Evolutionary conservation across 208 protist species (phyloP).

Genomic region (Wallacemonas rigidus): DNA sequence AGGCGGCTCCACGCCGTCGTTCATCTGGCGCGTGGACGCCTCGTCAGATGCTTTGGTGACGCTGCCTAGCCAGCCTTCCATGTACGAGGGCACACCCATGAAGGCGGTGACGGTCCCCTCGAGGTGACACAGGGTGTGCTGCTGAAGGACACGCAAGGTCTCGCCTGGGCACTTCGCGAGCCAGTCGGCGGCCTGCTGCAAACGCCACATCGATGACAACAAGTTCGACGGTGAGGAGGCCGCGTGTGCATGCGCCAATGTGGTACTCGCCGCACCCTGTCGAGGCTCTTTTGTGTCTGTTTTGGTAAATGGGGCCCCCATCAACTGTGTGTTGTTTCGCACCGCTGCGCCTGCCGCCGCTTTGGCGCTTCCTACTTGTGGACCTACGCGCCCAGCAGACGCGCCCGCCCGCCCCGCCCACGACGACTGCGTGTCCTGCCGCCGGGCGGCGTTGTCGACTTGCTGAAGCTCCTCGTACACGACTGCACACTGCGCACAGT

Average conservation of each 20-base stretch:
- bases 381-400: background rate
- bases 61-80: conserved; percentile 17
- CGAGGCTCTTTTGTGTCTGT: background rate
- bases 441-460: background rate
- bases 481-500: conserved; percentile 17
- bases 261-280: background rate
- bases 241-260: background rate
- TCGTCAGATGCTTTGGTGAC: background rate
- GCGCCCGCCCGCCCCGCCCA: background rate
- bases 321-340: conserved; percentile 4
- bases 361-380: no score
- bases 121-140: conserved; percentile 37
- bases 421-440: background rate
- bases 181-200: conserved; percentile 47
- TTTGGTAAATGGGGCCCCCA: conserved; percentile 22
- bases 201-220: conserved; percentile 20
- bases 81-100: conserved; percentile 33
- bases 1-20: conserved; percentile 2
- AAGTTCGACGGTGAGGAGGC: background rate
- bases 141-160: conserved; percentile 50
- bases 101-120: conserved; percentile 29
- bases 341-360: background rate
- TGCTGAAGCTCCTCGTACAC: conserved; percentile 26
- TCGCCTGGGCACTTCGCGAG: conserved; percentile 35
- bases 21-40: background rate